Conservation (phyloP, 805 yeast species). For the Debaryomyces tyrocola region DNA sequence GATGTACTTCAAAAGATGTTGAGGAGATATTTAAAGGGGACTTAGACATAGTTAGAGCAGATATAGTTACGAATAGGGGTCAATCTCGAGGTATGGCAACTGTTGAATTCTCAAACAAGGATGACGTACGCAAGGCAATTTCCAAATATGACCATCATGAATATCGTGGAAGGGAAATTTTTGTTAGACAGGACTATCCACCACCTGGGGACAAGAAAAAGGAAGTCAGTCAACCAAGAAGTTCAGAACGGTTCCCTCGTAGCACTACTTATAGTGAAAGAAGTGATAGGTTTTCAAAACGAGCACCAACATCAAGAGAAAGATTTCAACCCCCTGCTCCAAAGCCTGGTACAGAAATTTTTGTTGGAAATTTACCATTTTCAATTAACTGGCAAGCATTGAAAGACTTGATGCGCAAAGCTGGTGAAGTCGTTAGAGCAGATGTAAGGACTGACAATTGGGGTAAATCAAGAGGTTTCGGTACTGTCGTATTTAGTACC, state of each 20-base stretch:
- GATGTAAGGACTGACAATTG: constrained; percentile 65
- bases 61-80: constrained; percentile 75
- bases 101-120: constrained; percentile 70
- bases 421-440: constrained; percentile 79
- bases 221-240: constrained; percentile 13
- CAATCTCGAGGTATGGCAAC: constrained; percentile 90
- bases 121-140: constrained; percentile 73
- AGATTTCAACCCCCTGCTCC: constrained; percentile 12
- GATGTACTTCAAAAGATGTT: constrained; percentile 57
- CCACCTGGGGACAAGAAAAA: constrained; percentile 55
- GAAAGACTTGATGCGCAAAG: constrained; percentile 77
- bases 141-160: constrained; percentile 62
- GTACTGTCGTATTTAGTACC: constrained; percentile 70
- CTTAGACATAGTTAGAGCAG: constrained; percentile 70
- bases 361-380: constrained; percentile 81
- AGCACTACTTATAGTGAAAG: constrained; percentile 17
- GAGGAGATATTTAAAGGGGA: constrained; percentile 55
- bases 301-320: constrained; percentile 6
- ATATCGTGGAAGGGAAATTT: constrained; percentile 73
- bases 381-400: constrained; percentile 81
- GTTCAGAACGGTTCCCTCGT: constrained; percentile 24
- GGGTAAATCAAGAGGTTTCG: constrained; percentile 85
- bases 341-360: constrained; percentile 56
- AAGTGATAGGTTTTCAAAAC: constrained; percentile 16
- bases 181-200: constrained; percentile 88